Conservation (phyloP, 2,329 filamentous ascomycete species). For the Dothideomycetes sp. region DNA sequence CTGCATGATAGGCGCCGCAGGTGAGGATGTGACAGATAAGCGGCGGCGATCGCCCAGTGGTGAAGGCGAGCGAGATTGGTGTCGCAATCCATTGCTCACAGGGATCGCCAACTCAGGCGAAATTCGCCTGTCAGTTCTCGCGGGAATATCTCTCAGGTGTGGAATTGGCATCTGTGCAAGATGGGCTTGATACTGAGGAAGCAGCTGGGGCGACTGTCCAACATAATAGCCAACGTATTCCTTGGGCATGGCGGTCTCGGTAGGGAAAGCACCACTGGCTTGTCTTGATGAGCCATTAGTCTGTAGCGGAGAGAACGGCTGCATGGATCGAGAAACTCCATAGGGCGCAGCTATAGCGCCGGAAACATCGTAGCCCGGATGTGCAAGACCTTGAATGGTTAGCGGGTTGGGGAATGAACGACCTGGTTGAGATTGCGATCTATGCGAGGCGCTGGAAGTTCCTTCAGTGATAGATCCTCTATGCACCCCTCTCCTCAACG, state of each 20-base stretch:
- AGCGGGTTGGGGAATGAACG: conserved; percentile 34
- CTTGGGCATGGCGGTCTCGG: conserved; percentile 34
- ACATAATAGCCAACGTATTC: conserved; percentile 44
- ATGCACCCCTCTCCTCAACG: conserved; percentile 34
- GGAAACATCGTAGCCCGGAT: conserved; percentile 32
- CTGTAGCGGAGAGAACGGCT: conserved; percentile 20
- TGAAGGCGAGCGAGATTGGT: conserved; percentile 38
- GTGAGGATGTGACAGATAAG: conserved; percentile 26
- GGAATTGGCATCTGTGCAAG: conserved; percentile 26
- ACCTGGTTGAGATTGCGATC: conserved; percentile 43
- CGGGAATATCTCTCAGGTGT: conserved; percentile 29
- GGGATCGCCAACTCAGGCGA: conserved; percentile 34
- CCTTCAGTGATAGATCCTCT: conserved; percentile 37
- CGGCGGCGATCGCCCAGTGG: conserved; percentile 36
- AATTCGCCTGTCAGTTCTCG: conserved; percentile 27
- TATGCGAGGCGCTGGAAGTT: conserved; percentile 28
- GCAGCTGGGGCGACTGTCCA: conserved; percentile 33
- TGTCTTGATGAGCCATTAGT: conserved; percentile 12
- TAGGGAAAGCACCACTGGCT: conserved; percentile 12
- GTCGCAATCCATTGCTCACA: conserved; percentile 25
- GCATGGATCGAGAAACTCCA: conserved; percentile 22
- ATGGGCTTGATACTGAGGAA: conserved; percentile 23
- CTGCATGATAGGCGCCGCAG: not conserved
- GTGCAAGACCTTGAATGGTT: conserved; percentile 28
- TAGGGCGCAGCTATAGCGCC: conserved; percentile 25